phyloP scores from a whole-genome alignment of 441 rosid genomes.

The Brassica hybrid region DNA sequence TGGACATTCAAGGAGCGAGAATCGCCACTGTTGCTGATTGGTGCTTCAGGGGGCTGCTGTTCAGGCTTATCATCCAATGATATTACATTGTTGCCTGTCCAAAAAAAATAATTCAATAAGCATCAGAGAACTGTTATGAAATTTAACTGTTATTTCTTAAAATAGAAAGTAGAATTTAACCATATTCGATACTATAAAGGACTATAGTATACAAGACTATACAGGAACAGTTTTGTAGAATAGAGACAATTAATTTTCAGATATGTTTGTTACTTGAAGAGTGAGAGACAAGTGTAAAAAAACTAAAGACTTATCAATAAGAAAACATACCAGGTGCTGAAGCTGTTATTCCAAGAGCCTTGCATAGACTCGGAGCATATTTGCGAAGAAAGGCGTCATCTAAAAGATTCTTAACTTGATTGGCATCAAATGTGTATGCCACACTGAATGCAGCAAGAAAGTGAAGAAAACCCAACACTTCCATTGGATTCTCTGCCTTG shows the following conservation, averaged over 20 bases:
- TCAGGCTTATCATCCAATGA: conserved; percentile 32
- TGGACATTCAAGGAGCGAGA: conserved; percentile 30
- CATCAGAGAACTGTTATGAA: not conserved
- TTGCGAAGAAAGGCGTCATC: conserved; percentile 37
- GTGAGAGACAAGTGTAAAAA: not conserved
- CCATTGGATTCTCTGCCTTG: conserved; percentile 37
- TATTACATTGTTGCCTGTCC: conserved; percentile 16
- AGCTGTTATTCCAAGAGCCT: conserved; percentile 44
- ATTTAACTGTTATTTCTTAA: conserved; percentile 6
- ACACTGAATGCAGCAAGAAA: conserved; percentile 52
- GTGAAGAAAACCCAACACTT: conserved; percentile 48
- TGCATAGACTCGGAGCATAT: conserved; percentile 33
- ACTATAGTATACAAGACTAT: not conserved
- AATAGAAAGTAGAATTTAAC: not conserved
- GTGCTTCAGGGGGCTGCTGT: conserved; percentile 31
- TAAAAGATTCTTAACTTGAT: conserved; percentile 39
- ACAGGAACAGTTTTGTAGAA: not conserved
- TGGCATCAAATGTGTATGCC: conserved; percentile 40
- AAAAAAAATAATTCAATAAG: not conserved
- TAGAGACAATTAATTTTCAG: not conserved
- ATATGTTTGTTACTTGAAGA: conserved; percentile 11
- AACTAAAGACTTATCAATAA: not conserved
- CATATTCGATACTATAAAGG: too few species aligned
- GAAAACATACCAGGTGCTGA: conserved; percentile 38
- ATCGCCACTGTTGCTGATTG: conserved; percentile 23